A percentile compares a stretch with the other conserved stretches of the same genome.
phyloP scores from a whole-genome alignment of 192 early-diverging fungal species.

The Phlyctochytrium planicorne region DNA sequence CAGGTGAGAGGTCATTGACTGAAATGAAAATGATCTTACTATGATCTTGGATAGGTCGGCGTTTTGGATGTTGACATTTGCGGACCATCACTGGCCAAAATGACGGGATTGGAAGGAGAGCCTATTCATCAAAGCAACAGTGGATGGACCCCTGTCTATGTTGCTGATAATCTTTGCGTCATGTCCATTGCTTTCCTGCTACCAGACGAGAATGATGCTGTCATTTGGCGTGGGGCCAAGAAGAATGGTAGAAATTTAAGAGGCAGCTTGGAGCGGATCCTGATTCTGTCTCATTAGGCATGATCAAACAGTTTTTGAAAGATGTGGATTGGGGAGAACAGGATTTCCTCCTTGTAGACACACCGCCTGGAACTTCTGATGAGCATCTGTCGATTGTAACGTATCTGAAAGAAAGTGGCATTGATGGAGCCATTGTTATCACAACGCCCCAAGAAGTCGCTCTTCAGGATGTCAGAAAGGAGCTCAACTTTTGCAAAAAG shows the following conservation, averaged over 20 bases:
- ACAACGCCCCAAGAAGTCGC: constrained; percentile 89
- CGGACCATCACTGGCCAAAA: constrained; percentile 93
- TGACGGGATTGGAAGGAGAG: constrained; percentile 88
- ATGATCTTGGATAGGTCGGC: constrained; percentile 60
- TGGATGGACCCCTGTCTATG: constrained; percentile 68
- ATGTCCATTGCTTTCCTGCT: constrained; percentile 99
- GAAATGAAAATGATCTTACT: constrained; percentile 13
- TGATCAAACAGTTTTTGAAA: constrained; percentile 96
- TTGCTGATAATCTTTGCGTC: constrained; percentile 58
- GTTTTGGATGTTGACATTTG: constrained; percentile 97
- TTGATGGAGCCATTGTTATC: constrained; percentile 88
- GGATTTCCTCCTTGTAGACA: constrained; percentile 95
- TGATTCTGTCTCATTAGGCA: constrained; percentile 53
- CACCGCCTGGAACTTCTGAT: constrained; percentile 97
- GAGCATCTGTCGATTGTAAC: constrained; percentile 94
- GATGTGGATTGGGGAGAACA: constrained; percentile 97
- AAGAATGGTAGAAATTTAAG: constrained; percentile 75
- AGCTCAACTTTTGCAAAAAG: constrained; percentile 60
- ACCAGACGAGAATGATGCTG: constrained; percentile 82
- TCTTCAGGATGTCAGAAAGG: constrained; percentile 59
- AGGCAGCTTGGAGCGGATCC: constrained; percentile 3
- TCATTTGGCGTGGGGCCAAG: constrained; percentile 98
- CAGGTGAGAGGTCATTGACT: constrained; percentile 24
- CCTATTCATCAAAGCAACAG: constrained; percentile 86
- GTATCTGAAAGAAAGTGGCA: constrained; percentile 73